Conservation (phyloP, 2,329 filamentous ascomycete species). For the Claviceps capensis region DNA sequence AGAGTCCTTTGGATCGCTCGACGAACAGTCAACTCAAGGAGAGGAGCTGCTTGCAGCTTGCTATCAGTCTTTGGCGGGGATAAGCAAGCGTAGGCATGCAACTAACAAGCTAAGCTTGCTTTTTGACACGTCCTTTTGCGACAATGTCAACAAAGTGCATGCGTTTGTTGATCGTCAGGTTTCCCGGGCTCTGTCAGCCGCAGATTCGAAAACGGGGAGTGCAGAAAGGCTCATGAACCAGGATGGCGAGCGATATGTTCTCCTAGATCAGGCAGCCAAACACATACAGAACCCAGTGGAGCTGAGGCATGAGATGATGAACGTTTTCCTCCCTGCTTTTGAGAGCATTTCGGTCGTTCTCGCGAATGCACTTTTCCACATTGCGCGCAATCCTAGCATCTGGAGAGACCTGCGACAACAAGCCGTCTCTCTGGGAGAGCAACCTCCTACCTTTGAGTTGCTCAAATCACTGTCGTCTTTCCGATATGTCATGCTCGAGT, state of each 20-base stretch:
- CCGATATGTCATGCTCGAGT: slow-evolving; percentile 2
- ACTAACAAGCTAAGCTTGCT: not conserved
- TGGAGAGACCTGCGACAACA: slow-evolving; percentile 5
- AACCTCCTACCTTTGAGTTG: slow-evolving; percentile 2
- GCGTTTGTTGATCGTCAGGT: slow-evolving; percentile 5
- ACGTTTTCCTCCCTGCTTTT: slow-evolving; percentile 5
- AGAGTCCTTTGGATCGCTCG: not conserved
- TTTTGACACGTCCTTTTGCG: not conserved
- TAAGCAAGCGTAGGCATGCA: slow-evolving; percentile 2
- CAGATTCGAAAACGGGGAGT: not conserved
- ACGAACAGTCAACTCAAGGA: slow-evolving; percentile 1
- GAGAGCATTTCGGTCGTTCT: slow-evolving; percentile 1
- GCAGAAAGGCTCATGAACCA: not conserved
- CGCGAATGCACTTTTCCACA: slow-evolving; percentile 3
- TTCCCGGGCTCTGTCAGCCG: slow-evolving; percentile 1
- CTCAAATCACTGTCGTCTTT: slow-evolving; percentile 3
- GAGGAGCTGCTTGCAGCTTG: slow-evolving; percentile 3
- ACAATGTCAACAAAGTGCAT: slow-evolving; percentile 3
- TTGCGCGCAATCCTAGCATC: slow-evolving; percentile 3
- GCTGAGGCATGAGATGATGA: slow-evolving; percentile 5
- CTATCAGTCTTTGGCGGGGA: not conserved
- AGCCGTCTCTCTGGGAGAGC: slow-evolving; percentile 1
- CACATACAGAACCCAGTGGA: not conserved
- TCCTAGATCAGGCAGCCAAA: slow-evolving; percentile 5
- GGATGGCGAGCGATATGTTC: not conserved